Base-by-base conservation (phyloP, 441 rosid species). In the Arabidopsis hybrid region DNA sequence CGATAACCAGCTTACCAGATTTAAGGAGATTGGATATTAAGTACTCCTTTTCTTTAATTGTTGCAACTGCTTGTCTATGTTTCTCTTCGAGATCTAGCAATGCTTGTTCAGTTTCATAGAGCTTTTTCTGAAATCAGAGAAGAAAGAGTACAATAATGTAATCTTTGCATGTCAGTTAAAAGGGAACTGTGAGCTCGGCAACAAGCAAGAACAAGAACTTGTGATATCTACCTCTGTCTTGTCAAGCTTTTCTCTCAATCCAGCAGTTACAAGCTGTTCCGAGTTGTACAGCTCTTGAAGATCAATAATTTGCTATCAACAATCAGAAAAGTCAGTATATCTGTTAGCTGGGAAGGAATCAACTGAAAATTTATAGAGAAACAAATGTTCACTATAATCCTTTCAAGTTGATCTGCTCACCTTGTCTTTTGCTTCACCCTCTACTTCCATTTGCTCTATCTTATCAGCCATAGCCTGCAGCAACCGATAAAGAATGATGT, bases 391-490 rank as follows among this genome's bases (percentile, higher is more conserved):
- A 68, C 14, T 61, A 21, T 8, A 56, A 18, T 51, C 42, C 39
- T 47, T 29, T 65, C 62, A 74, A 65, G 46, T 12, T 58, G 35
- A 76, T 11, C 63, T 17, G 47, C 63, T 21, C 66, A 91, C 98
- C 86, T 89, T 93, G 70, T 91, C 96, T 85, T 93, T 95, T 32
- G 96, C 87, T 67, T 91, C 97, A 63, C 94, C 84, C 4, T 84
- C 82, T 74, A 83, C 91, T 85, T 91, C 98, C 92, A 95, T 87
- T 74, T 81, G 91, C 81, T 93, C 99, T 69, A 95, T 91, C 83
- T 90, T 95, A 85, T 95, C 99, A 72, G 95, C 84, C 99, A 95
- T 95, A 71, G 94, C 97, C 98, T 95, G 84, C 68, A 65, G 47
- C 31, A 49, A 76, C 70, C 43, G 13, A 70, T 49, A 49, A 7